Conservation (phyloP, 2,329 filamentous ascomycete species). For the Penicillium palitans region DNA sequence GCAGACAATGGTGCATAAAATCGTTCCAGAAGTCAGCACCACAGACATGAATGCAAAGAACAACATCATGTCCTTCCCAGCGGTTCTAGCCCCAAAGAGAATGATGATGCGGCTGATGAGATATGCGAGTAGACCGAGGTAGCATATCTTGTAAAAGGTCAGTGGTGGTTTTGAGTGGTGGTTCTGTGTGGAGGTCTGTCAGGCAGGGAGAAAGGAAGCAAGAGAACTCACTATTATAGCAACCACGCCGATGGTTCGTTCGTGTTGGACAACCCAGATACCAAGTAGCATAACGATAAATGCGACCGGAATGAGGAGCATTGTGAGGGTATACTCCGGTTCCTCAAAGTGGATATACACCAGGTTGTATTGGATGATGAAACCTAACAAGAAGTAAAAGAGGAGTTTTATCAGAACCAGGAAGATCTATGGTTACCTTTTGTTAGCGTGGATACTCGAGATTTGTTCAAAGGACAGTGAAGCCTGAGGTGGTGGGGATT, state of each 20-base stretch:
- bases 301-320: background rate
- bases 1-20: background rate
- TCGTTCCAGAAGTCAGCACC: background rate
- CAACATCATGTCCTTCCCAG: slow-evolving; percentile 1
- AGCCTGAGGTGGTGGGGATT: background rate
- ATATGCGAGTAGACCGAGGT: background rate
- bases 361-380: background rate
- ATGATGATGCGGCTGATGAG: slow-evolving; percentile 1
- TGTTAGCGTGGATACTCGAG: background rate
- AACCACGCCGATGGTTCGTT: too few species aligned
- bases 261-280: background rate
- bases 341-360: background rate
- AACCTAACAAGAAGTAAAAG: background rate
- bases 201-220: background rate
- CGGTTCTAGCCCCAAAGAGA: background rate
- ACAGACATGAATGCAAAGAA: background rate
- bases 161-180: background rate
- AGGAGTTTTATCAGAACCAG: background rate
- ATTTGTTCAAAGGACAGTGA: background rate
- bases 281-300: background rate
- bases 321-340: background rate
- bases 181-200: background rate
- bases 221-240: background rate
- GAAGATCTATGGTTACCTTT: background rate
- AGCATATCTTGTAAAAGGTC: background rate